Conservation (phyloP, 2,329 filamentous ascomycete genomes). For the Lachnellula hyalina region DNA sequence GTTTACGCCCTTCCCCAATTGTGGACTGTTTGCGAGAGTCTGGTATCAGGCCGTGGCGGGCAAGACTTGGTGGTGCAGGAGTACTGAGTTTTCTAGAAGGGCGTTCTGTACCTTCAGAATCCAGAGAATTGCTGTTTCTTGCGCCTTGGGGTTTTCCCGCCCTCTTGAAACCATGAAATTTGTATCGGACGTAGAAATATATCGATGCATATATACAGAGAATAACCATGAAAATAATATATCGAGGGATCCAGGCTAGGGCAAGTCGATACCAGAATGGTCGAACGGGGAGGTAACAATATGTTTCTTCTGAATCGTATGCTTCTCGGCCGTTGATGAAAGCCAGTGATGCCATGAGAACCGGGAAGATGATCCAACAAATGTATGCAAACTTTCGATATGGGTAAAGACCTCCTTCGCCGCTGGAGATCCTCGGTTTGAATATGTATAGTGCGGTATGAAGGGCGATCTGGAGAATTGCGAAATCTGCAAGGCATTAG, state of each 20-base stretch:
- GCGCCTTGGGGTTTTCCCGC: conserved; percentile 7
- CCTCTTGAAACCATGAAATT: conserved; percentile 27
- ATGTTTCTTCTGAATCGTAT: conserved; percentile 59
- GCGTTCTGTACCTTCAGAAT: conserved; percentile 5
- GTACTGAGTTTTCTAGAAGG: conserved; percentile 10
- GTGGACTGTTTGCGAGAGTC: conserved; percentile 14
- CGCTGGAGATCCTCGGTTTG: conserved; percentile 41
- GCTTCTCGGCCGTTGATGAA: conserved; percentile 51
- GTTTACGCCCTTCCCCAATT: conserved; percentile 8
- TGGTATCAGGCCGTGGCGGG: conserved; percentile 26
- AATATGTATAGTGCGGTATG: conserved; percentile 71
- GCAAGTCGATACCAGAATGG: conserved; percentile 65
- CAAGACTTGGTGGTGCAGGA: conserved; percentile 22
- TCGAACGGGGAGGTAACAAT: conserved; percentile 63
- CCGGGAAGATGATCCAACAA: conserved; percentile 52
- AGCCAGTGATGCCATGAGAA: conserved; percentile 55
- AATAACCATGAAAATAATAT: conserved; percentile 61
- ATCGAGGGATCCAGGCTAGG: conserved; percentile 69
- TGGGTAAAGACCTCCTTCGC: conserved; percentile 62
- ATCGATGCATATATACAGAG: conserved; percentile 61
- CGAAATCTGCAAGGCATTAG: conserved; percentile 46
- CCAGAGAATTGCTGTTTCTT: conserved; percentile 7
- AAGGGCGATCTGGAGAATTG: conserved; percentile 66
- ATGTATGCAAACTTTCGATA: conserved; percentile 57
- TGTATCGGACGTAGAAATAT: conserved; percentile 58